Evolutionary conservation across 1,284 basidiomycete species (phyloP).

Genomic region (Ceratobasidium theobromae): DNA sequence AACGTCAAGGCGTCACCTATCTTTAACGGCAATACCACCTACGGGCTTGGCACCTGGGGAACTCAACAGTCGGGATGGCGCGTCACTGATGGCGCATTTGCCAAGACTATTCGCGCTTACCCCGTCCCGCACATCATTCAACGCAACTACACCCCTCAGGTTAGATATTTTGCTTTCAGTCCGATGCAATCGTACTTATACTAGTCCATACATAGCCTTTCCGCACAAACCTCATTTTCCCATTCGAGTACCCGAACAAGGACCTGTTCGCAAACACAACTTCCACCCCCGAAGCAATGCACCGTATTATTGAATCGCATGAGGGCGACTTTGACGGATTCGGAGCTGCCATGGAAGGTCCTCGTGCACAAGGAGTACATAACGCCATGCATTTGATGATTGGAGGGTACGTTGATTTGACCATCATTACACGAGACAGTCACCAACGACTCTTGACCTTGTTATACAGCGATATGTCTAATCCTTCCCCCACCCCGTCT

Average conservation of each 20-base stretch:
- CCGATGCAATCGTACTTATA: too few relatives aligned
- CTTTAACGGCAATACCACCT: conserved; percentile 20
- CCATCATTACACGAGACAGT: background rate
- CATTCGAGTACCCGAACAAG: conserved; percentile 28
- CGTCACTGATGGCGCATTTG: conserved; percentile 32
- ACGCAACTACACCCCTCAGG: conserved; percentile 27
- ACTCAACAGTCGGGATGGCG: conserved; percentile 12
- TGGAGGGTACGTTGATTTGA: background rate
- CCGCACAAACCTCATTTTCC: conserved; percentile 28
- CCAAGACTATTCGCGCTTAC: conserved; percentile 27
- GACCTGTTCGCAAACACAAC: conserved; percentile 28
- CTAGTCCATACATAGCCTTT: too few relatives aligned
- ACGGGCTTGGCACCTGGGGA: conserved; percentile 28
- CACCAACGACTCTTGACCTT: background rate
- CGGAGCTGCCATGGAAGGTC: conserved; percentile 26
- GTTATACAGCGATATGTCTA: conserved; percentile 13
- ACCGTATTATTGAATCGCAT: conserved; percentile 25
- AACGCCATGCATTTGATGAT: conserved; percentile 31
- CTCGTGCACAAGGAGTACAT: conserved; percentile 30
- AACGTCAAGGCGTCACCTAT: conserved; percentile 32
- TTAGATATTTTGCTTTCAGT: too few relatives aligned
- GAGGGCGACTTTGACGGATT: conserved; percentile 31
- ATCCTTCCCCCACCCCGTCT: conserved; percentile 30
- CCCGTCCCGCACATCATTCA: conserved; percentile 29
- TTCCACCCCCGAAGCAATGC: conserved; percentile 26